Evolutionary conservation across 495 filamentous ascomycete genomes (phyloP).

Genomic region (Letharia lupina): DNA sequence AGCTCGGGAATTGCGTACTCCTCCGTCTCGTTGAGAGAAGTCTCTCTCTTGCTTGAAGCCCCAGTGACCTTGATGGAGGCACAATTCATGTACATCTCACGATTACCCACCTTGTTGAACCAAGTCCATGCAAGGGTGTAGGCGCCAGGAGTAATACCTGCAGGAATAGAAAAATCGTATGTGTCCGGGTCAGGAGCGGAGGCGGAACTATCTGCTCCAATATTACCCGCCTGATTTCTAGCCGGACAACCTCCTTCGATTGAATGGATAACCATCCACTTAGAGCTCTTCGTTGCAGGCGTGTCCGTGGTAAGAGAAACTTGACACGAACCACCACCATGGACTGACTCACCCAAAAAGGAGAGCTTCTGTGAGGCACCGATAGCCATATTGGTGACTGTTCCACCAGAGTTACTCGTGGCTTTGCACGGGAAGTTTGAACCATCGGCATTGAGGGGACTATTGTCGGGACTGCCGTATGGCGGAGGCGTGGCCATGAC

Average conservation of each 20-base stretch:
- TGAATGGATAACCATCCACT: slow-evolving; percentile 33
- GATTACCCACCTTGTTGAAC: slow-evolving; percentile 47
- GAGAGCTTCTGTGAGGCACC: slow-evolving; percentile 8
- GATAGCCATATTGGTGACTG: slow-evolving; percentile 9
- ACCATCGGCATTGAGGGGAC: slow-evolving; percentile 52
- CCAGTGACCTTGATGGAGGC: slow-evolving; percentile 43
- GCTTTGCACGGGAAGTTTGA: slow-evolving; percentile 73
- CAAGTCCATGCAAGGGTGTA: slow-evolving; percentile 51
- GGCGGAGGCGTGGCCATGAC: slow-evolving; percentile 61
- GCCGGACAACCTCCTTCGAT: slow-evolving; percentile 38
- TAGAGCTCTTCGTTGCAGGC: slow-evolving; percentile 32
- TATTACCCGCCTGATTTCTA: slow-evolving; percentile 30
- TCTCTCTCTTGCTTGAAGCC: slow-evolving; percentile 33
- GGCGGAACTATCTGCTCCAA: slow-evolving; percentile 24
- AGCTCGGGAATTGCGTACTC: slow-evolving; percentile 12
- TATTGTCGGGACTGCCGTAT: slow-evolving; percentile 49
- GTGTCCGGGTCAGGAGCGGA: slow-evolving; percentile 21
- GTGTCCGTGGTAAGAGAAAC: slow-evolving; percentile 38
- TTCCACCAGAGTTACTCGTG: slow-evolving; percentile 5
- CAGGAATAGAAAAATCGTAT: slow-evolving; percentile 58
- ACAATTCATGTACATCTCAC: slow-evolving; percentile 58
- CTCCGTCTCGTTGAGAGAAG: slow-evolving; percentile 7
- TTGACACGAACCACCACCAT: slow-evolving; percentile 36
- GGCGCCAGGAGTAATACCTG: slow-evolving; percentile 46
- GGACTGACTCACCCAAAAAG: slow-evolving; percentile 24